Base-by-base conservation (phyloP, 2,329 filamentous ascomycete species). In the Orbilia javanica region DNA sequence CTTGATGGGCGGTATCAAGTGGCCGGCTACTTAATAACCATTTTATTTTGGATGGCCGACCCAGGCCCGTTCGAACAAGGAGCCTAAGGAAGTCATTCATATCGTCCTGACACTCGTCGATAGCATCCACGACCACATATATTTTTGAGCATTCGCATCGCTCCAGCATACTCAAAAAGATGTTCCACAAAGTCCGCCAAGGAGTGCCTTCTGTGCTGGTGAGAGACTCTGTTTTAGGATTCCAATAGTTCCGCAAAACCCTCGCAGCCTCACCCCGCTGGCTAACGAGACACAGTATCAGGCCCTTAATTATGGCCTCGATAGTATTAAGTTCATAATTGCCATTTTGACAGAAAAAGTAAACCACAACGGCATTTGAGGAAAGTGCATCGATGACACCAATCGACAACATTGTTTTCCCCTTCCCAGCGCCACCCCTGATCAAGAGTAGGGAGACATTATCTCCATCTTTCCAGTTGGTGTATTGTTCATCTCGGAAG, bases 391-490 rank as follows among this genome's bases (percentile, higher is more conserved):
- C 79, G 29, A 84, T 82, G 8, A 84, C 79, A 20, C 81, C 82
- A 46, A 81, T 82, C 0, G 84, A 79, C 15, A 84, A 75, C 84
- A 85, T 85, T 6, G 84, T 85, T 79, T 85, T 85, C n/a, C 84
- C 84, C 69, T 85, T 84, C 10, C 83, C 83, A 46, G 83, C 80
- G 50, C 82, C 82, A 5, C 82, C 84, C 63, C 81, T 82, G 27
- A 85, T 83, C 84, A 83, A 85, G 18, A 85, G 81, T 3, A 84
- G 62, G 29, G 71, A 80, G 20, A 66, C 78, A 13, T 83, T 72
- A 0, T 80, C 50, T 18, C 70, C 71, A 71, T 82, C 48, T 11
- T 60, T 74, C 82, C 82, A 83, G 69, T 69, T 71, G 57, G 77
- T 57, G 46, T 82, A 83, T 36, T 71, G 65, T 20, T 27, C 13